These are phyloP conservation scores for Apophysomyces variabilis DNA, from an alignment of 371 early-diverging fungal species.

Conservation along the genomic window DNA sequence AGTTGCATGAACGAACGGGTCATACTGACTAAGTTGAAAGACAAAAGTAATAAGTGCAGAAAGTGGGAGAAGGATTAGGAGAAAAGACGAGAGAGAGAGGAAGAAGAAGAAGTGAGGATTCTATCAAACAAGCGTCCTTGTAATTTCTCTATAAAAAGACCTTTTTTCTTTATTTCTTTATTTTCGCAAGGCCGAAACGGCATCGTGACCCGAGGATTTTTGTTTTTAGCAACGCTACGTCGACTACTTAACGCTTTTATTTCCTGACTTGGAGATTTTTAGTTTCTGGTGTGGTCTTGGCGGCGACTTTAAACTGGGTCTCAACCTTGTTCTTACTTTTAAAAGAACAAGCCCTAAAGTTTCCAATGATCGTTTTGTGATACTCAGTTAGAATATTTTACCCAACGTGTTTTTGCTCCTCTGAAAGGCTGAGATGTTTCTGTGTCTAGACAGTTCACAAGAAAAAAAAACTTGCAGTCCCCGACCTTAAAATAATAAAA, in stretches of 20 bases:
- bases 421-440: too few species aligned
- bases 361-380: too few species aligned
- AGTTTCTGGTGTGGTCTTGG: slow-evolving; percentile 4
- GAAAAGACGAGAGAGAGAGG: neutral
- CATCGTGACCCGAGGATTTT: neutral
- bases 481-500: too few species aligned
- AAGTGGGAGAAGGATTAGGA: neutral
- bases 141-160: neutral
- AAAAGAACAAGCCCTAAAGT: slow-evolving; percentile 3
- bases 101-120: too few species aligned
- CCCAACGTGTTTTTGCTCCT: too few species aligned
- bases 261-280: neutral
- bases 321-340: slow-evolving; percentile 7
- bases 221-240: slow-evolving; percentile 6
- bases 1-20: neutral
- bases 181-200: neutral
- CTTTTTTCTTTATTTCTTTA: neutral
- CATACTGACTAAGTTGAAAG: neutral
- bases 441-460: too few species aligned
- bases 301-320: slow-evolving; percentile 6
- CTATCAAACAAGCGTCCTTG: too few species aligned
- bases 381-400: too few species aligned
- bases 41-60: neutral
- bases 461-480: too few species aligned
- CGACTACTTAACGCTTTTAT: neutral